phyloP scores from a whole-genome alignment of 169 alveolate genomes.

The Perkinsus olseni region DNA sequence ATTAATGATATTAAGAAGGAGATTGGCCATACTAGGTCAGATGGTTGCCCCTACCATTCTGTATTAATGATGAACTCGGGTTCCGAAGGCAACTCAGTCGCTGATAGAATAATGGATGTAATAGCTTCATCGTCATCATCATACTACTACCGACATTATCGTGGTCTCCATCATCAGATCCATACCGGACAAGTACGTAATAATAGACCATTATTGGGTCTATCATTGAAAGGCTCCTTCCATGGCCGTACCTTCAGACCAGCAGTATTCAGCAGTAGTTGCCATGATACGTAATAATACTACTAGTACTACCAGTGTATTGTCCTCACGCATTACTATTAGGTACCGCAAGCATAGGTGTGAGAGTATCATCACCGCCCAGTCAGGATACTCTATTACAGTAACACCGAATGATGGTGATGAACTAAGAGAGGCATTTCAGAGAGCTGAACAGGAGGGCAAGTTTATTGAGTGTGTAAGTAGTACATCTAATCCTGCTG shows the following conservation, averaged over 20 bases:
- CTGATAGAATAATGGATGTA: conserved; percentile 4
- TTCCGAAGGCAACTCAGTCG: not conserved
- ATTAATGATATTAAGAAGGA: not conserved
- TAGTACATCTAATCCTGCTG: not conserved
- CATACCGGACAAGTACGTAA: not conserved
- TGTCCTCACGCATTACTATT: not conserved
- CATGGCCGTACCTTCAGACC: conserved; percentile 15
- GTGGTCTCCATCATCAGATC: not conserved
- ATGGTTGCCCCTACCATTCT: not conserved
- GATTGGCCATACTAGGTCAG: not conserved
- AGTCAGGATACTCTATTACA: not conserved
- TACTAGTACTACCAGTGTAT: too few relatives aligned
- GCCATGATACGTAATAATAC: not conserved
- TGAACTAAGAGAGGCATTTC: not conserved
- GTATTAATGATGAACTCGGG: conserved; percentile 1
- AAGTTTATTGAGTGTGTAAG: not conserved
- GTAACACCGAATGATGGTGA: not conserved
- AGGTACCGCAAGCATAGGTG: not conserved
- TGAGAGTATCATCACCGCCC: not conserved
- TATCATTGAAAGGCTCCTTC: not conserved
- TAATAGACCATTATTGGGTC: not conserved
- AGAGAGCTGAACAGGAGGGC: not conserved
- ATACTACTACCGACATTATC: not conserved
- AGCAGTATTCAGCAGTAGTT: not conserved
- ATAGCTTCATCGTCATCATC: not conserved